Base-by-base conservation (phyloP, 2,329 filamentous ascomycete genomes). In the Cercospora beticola region DNA sequence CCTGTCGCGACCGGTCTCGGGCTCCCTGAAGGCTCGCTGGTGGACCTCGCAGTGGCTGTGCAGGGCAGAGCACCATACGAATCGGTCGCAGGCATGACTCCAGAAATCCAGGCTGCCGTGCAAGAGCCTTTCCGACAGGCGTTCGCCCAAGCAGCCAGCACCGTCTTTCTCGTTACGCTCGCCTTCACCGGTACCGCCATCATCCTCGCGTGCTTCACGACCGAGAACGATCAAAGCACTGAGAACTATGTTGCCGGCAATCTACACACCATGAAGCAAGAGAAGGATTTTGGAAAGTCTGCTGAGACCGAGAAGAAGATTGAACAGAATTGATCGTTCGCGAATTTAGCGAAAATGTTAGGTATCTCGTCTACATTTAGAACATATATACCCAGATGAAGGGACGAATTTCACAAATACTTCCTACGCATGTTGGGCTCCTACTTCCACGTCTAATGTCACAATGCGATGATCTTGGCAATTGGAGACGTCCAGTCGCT, bases 161-260 rank as follows among this genome's bases (percentile, higher is more conserved):
- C 73, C 5, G 73, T 75, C 0, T 74, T 75, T 57, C 63, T 74
- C 46, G 72, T 74, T 2, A 67, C 69, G 6, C 63, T 75, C 23
- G 74, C 71, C 7, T 75, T 75, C 54, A 72, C 73, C 10, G 73
- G 70, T 7, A 66, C 72, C 16, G 74, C 72, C 2, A 54, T 75
- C 43, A 71, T 75, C 31, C 46, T 74, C n/a, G 70, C 72, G 2
- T 73, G 68, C 46, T 75, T 75, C 59, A 75, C 72, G 6, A 74
- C 72, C 5, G 65, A 74, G 16, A 75, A 75, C 18, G 72, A 75
- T 60, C 70, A 71, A 64, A 69, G 66, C 40, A 72, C 70, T n/a
- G 72, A 71, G 63, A 59, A 74, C 56, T 74, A 74, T 36, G 72
- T 75, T 16, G 73, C 73, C 9, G 72, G 72, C 23, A 68, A 68